Base-by-base conservation (phyloP, 2,329 filamentous ascomycete species). In the Arthrobotrys conoides region DNA sequence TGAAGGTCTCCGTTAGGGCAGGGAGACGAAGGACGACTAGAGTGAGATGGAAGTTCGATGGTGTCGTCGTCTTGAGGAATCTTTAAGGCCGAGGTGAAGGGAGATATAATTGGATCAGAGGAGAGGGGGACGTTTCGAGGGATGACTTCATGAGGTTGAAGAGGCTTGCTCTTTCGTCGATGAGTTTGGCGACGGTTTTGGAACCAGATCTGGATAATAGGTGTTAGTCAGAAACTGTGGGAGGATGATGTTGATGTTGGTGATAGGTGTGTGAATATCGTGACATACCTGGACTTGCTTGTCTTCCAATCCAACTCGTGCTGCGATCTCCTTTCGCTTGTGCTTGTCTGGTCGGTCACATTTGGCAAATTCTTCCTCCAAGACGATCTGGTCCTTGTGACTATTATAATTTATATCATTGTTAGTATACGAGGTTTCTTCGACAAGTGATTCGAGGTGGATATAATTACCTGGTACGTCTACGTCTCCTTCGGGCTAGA, bases 151-250 rank as follows among this genome's bases (percentile, higher is more conserved):
- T 82, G 82, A 16, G 81, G 80, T 48, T 81, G 79, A n/a, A 82
- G 71, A 41, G 82, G 82, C 67, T 81, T 82, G 59, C 80, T 71
- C 64, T 82, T 82, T 44, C 82, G 80, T 73, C 82, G 71, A 38
- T 78, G 77, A 44, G 81, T 81, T 41, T 82, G 82, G 53, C 82
- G 81, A 70, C 82, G 82, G 64, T 82, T 82, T 76, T 82, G 81
- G 70, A 82, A 82, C 82, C 82, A 82, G 65, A 82, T 82, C 82
- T 82, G 46, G 1, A 6, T 30, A 30, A 6, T n/a, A n/a, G n/a
- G n/a, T n/a, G n/a, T n/a, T n/a, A n/a, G n/a, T n/a, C 27, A 30
- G 6, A 36, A 36, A 36, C 33, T 5, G 9, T 36, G 5, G 9
- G 33, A 36, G 9, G 33, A 36, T 12, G 33, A 36, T 12, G 33